Base-by-base conservation (phyloP, 2,329 filamentous ascomycete genomes). In the Trichoderma asperellum region DNA sequence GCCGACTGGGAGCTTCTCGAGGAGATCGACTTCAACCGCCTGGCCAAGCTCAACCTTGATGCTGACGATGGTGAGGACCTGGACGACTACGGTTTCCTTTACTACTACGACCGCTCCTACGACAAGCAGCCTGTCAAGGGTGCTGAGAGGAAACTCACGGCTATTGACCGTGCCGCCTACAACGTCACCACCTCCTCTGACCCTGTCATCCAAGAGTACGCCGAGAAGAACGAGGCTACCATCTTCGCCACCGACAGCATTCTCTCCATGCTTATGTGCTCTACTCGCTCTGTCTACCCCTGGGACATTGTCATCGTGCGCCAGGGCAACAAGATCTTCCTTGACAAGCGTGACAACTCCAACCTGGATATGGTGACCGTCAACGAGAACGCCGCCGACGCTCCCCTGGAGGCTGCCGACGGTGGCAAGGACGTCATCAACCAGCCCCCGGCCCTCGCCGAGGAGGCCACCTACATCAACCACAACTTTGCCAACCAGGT, bases 401-500 rank as follows among this genome's bases (percentile, higher is more conserved):
- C 95, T 32, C 96, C 96, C 47, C 87, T 98, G 65, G 96, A 99
- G 80, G 89, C 92, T 34, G 90, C 93, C 69, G 95, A 98, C 77
- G 93, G 93, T 76, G 94, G 93, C 85, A 96, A 97, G 84, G 96
- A 99, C 79, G 86, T 88, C 73, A 91, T 99, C 83, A 99, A 99
- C 88, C 94, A 94, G 78, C 96, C 96, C n/a, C 84, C 86, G 68
- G 93, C 94, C 66, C 89, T 99, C 69, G 95, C 96, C 77, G 91
- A 97, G 81, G 96, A 99, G 84, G 96, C 96, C 68, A 99, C 96
- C 64, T 96, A 97, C 85, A 99, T 99, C 88, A 99, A 99, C 89
- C 96, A 98, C 88, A 97, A 98, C 86, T 99, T 99, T 81, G 92
- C 93, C 75, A 93, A 97, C 82, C 96, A 99, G 85, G 93, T 96